Percentiles rank a stretch among this genome's conserved stretches.
These are phyloP conservation scores for Phialophora chinensis DNA, from an alignment of 2,329 filamentous ascomycete genomes.

Conservation along the genomic window DNA sequence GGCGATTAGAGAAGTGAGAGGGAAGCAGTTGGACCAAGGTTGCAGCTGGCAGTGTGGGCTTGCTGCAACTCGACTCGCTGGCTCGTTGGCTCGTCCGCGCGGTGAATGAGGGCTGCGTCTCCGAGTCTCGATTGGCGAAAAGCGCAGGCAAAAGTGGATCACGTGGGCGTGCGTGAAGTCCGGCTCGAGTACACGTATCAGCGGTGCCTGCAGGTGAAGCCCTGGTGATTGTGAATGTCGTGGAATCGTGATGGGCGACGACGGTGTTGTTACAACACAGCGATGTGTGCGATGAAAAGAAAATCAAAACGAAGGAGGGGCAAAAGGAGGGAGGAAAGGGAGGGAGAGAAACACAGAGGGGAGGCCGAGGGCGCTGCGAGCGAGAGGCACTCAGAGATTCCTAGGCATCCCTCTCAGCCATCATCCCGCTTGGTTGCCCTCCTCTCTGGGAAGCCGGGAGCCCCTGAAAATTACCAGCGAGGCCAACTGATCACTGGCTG, in stretches of 20 bases:
- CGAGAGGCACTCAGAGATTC: constrained; percentile 10
- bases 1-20: constrained; percentile 16
- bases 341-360: constrained; percentile 21
- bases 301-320: constrained; percentile 29
- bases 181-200: constrained; percentile 11
- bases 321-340: constrained; percentile 25
- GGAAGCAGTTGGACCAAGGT: constrained; percentile 12
- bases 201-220: constrained; percentile 14
- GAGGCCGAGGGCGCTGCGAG: constrained; percentile 11
- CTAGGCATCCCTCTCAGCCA: constrained; percentile 23
- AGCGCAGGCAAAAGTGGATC: constrained; percentile 28
- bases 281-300: constrained; percentile 27
- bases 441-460: constrained; percentile 7
- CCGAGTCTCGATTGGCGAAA: constrained; percentile 28
- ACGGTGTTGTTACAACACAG: constrained; percentile 20
- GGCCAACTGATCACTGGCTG: constrained; percentile 17
- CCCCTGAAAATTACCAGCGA: constrained; percentile 22
- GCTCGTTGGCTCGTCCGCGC: constrained; percentile 21
- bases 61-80: constrained; percentile 18
- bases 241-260: constrained; percentile 16
- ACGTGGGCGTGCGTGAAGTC: constrained; percentile 28
- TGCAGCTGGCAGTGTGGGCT: constrained; percentile 22
- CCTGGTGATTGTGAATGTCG: not conserved
- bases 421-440: constrained; percentile 13
- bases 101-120: constrained; percentile 26